Base-by-base conservation (phyloP, 495 filamentous ascomycete genomes). In the Cercophora samala region DNA sequence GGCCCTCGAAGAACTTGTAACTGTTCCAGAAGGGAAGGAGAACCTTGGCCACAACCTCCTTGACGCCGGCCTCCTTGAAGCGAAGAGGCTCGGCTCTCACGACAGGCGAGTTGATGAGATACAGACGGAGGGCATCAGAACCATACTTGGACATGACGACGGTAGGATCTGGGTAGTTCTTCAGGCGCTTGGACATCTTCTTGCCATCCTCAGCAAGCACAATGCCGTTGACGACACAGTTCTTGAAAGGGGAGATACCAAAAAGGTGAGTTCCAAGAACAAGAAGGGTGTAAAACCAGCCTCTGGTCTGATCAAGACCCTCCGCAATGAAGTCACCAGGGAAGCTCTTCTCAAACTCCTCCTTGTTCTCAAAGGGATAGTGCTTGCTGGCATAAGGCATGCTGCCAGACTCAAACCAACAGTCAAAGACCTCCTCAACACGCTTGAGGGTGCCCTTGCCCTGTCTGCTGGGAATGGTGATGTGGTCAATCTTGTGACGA, bases 181-280 rank as follows among this genome's bases (percentile, higher is more conserved):
- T 95, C 52, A 97, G 82, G 53, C 96, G 87, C 82, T 99, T 99
- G 1, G 93, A 97, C 95, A 99, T 99, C 82, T 99, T 99, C 83
- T 97, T 97, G 62, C 95, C 95, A 72, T 98, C 93, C 76, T 97
- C 93, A 6, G 76, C 95, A 32, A 99, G 83, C 1, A 99, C 95
- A 64, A 99, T 96, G 13, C 95, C 95, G 73, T 97, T 98, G 56
- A 98, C 96, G 15, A 98, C 91, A 72, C 93, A 97, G 76, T 98
- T 97, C 80, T 94, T 89, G 85, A 97, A 99, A 0, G 95, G 96
- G 0, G 93, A 87, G 19, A 87, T 85, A 21, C 91, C 92, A 71
- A 96, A 97, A 18, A 99, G 86, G 72, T 97, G 93, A 5, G 90
- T 95, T 58, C 94, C 95, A 42, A 99, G 84, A 18, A 98, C 92